Conservation (phyloP, 179 eudicot genomes). For the Drosera spatulata region DNA sequence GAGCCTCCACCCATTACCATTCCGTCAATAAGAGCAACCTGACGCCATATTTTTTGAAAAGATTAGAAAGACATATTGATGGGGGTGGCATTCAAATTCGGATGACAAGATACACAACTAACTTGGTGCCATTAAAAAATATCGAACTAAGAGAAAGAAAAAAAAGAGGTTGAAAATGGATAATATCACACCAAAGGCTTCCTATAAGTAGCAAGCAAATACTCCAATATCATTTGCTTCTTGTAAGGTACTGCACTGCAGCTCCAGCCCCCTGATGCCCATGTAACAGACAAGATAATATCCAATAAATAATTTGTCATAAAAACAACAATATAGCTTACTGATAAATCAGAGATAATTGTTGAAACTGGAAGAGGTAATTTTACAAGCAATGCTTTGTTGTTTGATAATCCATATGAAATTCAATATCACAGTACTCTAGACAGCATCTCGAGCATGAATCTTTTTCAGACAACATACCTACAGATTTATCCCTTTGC, state of each 20-base stretch:
- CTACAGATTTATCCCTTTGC: neutral
- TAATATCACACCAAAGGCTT: conserved; percentile 21
- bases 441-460: too few relatives aligned
- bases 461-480: too few relatives aligned
- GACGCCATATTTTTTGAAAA: neutral
- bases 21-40: conserved; percentile 24
- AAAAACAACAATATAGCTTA: neutral
- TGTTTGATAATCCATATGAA: too few relatives aligned
- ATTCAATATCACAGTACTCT: too few relatives aligned
- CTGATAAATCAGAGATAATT: too few relatives aligned
- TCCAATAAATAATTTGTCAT: neutral
- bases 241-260: conserved; percentile 12
- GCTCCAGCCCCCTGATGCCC: conserved; percentile 20
- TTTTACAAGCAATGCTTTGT: too few relatives aligned
- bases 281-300: neutral
- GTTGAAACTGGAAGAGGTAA: too few relatives aligned
- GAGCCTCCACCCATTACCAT: conserved; percentile 32
- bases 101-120: too few relatives aligned
- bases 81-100: neutral
- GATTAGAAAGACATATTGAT: neutral
- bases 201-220: conserved; percentile 16
- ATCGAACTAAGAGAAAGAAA: neutral
- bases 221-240: conserved; percentile 17
- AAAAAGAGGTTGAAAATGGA: neutral
- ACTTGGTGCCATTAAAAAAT: neutral